These are phyloP conservation scores for Erucastrum elatum DNA, from an alignment of 345 rosid species.

Conservation along the genomic window DNA sequence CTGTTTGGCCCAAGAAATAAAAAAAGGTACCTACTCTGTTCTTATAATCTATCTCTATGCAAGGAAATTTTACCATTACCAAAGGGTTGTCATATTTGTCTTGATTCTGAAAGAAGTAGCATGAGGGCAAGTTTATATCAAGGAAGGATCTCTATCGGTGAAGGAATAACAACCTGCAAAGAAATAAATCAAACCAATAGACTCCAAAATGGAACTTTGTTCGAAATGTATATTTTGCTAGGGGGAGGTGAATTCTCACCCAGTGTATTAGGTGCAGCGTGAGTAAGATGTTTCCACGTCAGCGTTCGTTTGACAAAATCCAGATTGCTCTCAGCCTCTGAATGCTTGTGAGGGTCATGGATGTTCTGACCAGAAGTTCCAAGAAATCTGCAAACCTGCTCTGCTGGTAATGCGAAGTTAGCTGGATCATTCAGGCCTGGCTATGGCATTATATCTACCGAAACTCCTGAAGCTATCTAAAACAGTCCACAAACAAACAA, in stretches of 20 bases:
- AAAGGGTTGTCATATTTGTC: neutral
- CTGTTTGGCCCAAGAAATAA: neutral
- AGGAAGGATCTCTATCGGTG: neutral
- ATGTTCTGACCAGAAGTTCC: constrained; percentile 98
- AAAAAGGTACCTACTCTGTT: neutral
- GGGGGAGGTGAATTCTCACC: constrained; percentile 19
- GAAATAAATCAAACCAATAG: neutral
- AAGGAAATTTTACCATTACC: constrained; percentile 52
- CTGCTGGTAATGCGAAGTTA: too few species aligned
- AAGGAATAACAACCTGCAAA: neutral
- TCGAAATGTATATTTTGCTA: neutral
- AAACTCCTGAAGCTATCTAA: too few species aligned
- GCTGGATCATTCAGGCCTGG: too few species aligned
- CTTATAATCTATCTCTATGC: neutral
- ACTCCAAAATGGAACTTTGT: neutral
- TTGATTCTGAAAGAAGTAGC: neutral
- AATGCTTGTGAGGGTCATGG: constrained; percentile 82
- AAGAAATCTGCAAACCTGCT: constrained; percentile 59
- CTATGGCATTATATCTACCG: too few species aligned
- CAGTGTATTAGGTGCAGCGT: constrained; percentile 45
- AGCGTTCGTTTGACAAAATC: constrained; percentile 89
- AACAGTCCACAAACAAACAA: too few species aligned
- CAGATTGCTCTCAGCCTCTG: constrained; percentile 72
- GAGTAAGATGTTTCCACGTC: constrained; percentile 76
- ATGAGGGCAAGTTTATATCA: neutral